These are phyloP conservation scores for thale cress (Arabidopsis thaliana) DNA, from an alignment of 345 rosid species.

Conservation along the genomic window TAIR10.1 NC_003074.8:3790501-3791000, in stretches of 20 bases:
- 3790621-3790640: constrained; percentile 84
- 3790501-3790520: constrained; percentile 90
- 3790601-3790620: constrained; percentile 68
- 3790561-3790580: constrained; percentile 84
- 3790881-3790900: constrained; percentile 71
- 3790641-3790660: constrained; percentile 91
- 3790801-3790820: constrained; percentile 25
- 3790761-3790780: constrained; percentile 29
- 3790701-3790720: constrained; percentile 91
- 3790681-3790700: constrained; percentile 88
- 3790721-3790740: constrained; percentile 99
- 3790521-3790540: constrained; percentile 88
- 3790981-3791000: constrained; percentile 70
- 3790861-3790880: constrained; percentile 84
- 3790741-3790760: constrained; percentile 52
- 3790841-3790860: constrained; percentile 67
- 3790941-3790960: constrained; percentile 79
- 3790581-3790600: constrained; percentile 88
- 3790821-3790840: constrained; percentile 36
- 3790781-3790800: constrained; percentile 24
- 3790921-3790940: constrained; percentile 67
- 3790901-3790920: constrained; percentile 80
- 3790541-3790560: constrained; percentile 71
- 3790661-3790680: constrained; percentile 81
- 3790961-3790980: constrained; percentile 82